Conservation (phyloP, 2,329 filamentous ascomycete genomes). For the Harringtonia lauricola region DNA sequence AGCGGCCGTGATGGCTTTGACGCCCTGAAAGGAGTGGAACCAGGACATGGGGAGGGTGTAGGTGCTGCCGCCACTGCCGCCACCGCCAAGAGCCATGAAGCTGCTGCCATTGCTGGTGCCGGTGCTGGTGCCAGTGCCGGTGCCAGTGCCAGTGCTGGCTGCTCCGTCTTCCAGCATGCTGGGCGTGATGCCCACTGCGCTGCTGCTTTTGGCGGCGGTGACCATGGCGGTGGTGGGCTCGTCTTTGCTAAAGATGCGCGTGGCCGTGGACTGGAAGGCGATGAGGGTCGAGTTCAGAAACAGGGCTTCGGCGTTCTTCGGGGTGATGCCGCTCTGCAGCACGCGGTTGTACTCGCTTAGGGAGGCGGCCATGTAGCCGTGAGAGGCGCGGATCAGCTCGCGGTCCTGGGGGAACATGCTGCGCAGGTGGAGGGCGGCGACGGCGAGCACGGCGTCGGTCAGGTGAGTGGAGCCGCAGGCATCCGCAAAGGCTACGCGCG, state of each 20-base stretch:
- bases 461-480: constrained; percentile 33
- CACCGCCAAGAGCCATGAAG: neutral
- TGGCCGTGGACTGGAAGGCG: constrained; percentile 54
- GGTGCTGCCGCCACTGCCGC: constrained; percentile 3
- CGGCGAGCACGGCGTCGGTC: constrained; percentile 52
- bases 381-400: constrained; percentile 48
- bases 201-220: constrained; percentile 14
- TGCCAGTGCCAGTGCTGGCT: too few species aligned
- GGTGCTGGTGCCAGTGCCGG: constrained; percentile 8
- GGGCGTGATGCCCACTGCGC: constrained; percentile 24
- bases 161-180: too few species aligned
- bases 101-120: neutral
- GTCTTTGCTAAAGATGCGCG: constrained; percentile 50
- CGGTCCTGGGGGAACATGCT: constrained; percentile 45
- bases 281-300: constrained; percentile 54
- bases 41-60: constrained; percentile 51
- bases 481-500: constrained; percentile 48
- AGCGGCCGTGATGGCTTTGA: constrained; percentile 52
- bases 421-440: constrained; percentile 52
- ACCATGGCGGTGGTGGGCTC: constrained; percentile 19
- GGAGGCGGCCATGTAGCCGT: constrained; percentile 54
- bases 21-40: constrained; percentile 58
- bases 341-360: constrained; percentile 48
- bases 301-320: constrained; percentile 49
- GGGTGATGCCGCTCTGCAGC: constrained; percentile 44